Base-by-base conservation (phyloP, 2,329 filamentous ascomycete species). In the Colletotrichum lentis region DNA sequence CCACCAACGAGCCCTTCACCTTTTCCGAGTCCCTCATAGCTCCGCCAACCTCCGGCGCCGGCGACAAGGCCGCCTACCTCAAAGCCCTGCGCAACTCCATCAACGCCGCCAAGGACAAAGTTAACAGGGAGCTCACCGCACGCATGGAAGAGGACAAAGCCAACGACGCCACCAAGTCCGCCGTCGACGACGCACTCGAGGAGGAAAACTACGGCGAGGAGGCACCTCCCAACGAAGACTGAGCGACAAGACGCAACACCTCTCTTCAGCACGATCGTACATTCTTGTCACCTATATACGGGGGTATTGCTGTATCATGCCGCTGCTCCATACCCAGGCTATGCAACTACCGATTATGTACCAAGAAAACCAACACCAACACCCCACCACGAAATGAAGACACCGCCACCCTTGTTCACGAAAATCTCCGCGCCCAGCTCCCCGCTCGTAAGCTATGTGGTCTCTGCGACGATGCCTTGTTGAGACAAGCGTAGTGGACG, bases 151-250 rank as follows among this genome's bases (percentile, higher is more conserved):
- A 91, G 69, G 91, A 94, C 75, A 91, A 90, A 75, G 80, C 79
- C 10, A 79, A 80, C 16, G 83, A 83, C 20, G 73, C 70, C 58
- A 7, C 52, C 10, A 73, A 68, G 54, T 63, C 62, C 3, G 73
- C 67, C 10, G 74, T 82, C 11, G 84, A 88, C 68, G 87, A 90
- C 68, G 82, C 78, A 12, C 84, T 85, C 70, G 88, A 90, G 75
- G 91, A 93, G 75, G 88, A 92, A 73, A 91, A 94, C 75, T 97
- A 97, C 76, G 94, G 93, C 55, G 94, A 97, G 78, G 93, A 97
- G 77, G 86, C 89, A 27, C 81, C 86, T 14, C 88, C 90, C 57
- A 90, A 91, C 49, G 90, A 91, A 63, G 86, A 86, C 61, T 76
- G 74, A 73, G 35, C 46, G 10, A 39, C 3, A 24, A 35, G n/a